phyloP scores from a whole-genome alignment of 225 moss, liverwort and hornwort genomes.

The Sphagnum contortum region DNA sequence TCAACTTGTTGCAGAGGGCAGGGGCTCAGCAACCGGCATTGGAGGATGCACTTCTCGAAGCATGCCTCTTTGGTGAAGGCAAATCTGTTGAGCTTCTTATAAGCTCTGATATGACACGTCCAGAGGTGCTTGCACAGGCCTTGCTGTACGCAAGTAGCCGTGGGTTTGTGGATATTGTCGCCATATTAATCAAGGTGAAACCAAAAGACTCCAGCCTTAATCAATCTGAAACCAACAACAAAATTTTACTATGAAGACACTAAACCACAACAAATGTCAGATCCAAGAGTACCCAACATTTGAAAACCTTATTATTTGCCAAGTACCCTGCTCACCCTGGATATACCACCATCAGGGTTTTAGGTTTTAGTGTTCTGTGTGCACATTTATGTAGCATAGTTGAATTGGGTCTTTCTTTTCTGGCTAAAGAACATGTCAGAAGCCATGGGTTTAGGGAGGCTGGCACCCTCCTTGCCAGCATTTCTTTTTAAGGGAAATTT shows the following conservation, averaged over 20 bases:
- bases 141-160: conserved; percentile 44
- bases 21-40: conserved; percentile 47
- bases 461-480: too few species aligned
- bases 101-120: conserved; percentile 37
- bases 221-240: not conserved
- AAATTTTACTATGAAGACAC: not conserved
- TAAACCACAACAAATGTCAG: too few species aligned
- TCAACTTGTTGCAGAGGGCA: conserved; percentile 34
- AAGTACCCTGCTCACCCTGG: too few species aligned
- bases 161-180: conserved; percentile 40
- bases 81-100: conserved; percentile 43
- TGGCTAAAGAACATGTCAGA: too few species aligned
- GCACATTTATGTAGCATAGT: too few species aligned
- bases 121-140: conserved; percentile 41
- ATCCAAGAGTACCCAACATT: too few species aligned
- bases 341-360: too few species aligned
- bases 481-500: too few species aligned
- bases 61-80: conserved; percentile 38
- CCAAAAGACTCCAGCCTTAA: not conserved
- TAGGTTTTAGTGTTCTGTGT: too few species aligned
- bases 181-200: conserved; percentile 32
- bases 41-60: conserved; percentile 46
- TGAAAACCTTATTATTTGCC: too few species aligned
- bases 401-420: too few species aligned
- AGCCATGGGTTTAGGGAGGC: too few species aligned